These are phyloP conservation scores for Tolypocladium ovalisporum DNA, from an alignment of 2,329 filamentous ascomycete species.

Conservation along the genomic window DNA sequence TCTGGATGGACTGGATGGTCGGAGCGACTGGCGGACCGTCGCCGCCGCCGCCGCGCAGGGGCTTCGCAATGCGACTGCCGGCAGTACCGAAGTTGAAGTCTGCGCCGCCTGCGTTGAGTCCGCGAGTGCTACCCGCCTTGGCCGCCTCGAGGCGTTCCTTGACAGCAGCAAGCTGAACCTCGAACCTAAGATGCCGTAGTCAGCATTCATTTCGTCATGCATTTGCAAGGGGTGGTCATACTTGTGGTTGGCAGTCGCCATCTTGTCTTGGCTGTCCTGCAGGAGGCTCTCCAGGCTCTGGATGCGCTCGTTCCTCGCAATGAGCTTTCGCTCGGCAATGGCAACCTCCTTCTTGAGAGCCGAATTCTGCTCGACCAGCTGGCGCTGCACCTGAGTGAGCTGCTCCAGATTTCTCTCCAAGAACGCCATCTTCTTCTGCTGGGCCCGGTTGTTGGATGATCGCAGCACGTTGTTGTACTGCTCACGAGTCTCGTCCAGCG, in stretches of 20 bases:
- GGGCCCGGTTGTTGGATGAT: slow-evolving; percentile 92
- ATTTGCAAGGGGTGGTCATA: slow-evolving; percentile 39
- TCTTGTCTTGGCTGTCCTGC: slow-evolving; percentile 96
- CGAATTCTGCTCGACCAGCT: slow-evolving; percentile 96
- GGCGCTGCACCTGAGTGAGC: slow-evolving; percentile 90
- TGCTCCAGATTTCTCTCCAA: slow-evolving; percentile 96
- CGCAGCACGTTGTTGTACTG: slow-evolving; percentile 98
- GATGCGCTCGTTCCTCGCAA: slow-evolving; percentile 93
- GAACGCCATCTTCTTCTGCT: slow-evolving; percentile 99
- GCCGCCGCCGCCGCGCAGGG: slow-evolving; percentile 49
- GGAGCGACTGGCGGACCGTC: slow-evolving; percentile 37
- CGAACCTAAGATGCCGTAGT: slow-evolving; percentile 54
- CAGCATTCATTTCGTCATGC: neutral
- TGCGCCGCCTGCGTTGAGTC: slow-evolving; percentile 55
- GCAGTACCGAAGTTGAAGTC: slow-evolving; percentile 61
- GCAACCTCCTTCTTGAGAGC: slow-evolving; percentile 98
- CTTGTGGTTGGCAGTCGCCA: slow-evolving; percentile 95
- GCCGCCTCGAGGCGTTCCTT: slow-evolving; percentile 96
- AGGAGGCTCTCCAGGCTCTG: slow-evolving; percentile 84
- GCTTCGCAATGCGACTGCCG: slow-evolving; percentile 59
- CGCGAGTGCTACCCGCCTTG: slow-evolving; percentile 82
- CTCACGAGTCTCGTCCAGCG: slow-evolving; percentile 90
- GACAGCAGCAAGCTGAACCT: slow-evolving; percentile 90
- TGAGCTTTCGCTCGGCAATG: slow-evolving; percentile 94
- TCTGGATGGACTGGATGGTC: slow-evolving; percentile 47